Percentiles rank a stretch among this genome's conserved stretches.
Evolutionary conservation across 495 filamentous ascomycete species (phyloP).

Genomic region (Aspergillus mulundensis): DNA sequence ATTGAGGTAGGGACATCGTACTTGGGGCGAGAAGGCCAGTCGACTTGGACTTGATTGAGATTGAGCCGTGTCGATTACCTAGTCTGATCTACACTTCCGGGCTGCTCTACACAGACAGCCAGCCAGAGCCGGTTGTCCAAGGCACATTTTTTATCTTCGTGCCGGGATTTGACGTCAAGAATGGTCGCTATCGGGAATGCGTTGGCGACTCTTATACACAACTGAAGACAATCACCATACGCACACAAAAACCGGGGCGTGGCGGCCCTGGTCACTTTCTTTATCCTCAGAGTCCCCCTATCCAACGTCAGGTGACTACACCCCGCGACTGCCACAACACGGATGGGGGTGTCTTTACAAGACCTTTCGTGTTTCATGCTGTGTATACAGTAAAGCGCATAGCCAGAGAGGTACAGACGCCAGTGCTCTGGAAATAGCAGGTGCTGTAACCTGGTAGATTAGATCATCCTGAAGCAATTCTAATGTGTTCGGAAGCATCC

Average conservation of each 20-base stretch:
- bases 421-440: background rate
- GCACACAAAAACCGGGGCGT: background rate
- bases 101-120: background rate
- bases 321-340: background rate
- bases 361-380: background rate
- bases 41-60: background rate
- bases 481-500: background rate
- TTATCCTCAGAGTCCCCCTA: background rate
- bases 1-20: background rate
- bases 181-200: background rate
- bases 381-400: background rate
- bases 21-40: background rate
- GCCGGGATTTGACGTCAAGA: background rate
- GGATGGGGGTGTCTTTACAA: background rate
- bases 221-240: background rate
- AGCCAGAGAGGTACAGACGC: background rate
- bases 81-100: background rate
- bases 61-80: background rate
- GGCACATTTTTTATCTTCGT: background rate
- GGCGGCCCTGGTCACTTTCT: background rate
- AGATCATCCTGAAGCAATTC: background rate
- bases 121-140: background rate
- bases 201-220: background rate
- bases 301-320: constrained; percentile 1
- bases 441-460: background rate